Evolutionary conservation across 2,329 filamentous ascomycete species (phyloP).

Genomic region (Xylaria sp.): DNA sequence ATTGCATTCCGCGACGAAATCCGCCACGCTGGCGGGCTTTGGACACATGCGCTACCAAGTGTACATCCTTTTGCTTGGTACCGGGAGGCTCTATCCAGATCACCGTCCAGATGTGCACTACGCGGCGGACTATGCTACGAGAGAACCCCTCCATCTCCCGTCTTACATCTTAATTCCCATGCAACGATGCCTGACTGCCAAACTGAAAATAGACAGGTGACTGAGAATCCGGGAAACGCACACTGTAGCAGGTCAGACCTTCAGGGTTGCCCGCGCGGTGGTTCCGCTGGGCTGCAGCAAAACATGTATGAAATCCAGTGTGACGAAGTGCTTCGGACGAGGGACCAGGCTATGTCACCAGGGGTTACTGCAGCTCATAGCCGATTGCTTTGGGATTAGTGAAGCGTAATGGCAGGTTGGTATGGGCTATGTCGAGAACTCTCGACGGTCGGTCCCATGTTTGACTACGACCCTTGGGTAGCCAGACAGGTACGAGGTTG

Average conservation of each 20-base stretch:
- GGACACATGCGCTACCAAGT: slow-evolving; percentile 11
- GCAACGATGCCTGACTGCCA: slow-evolving; percentile 37
- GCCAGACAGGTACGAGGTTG: background rate
- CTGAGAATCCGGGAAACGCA: slow-evolving; percentile 20
- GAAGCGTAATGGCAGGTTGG: background rate
- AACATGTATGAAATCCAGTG: slow-evolving; percentile 38
- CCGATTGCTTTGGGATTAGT: slow-evolving; percentile 5
- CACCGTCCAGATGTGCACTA: background rate
- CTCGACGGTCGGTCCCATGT: background rate
- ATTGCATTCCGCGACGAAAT: slow-evolving; percentile 18
- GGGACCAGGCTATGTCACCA: slow-evolving; percentile 20
- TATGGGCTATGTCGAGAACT: background rate
- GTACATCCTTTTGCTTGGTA: slow-evolving; percentile 17
- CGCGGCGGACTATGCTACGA: background rate
- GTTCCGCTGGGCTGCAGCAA: slow-evolving; percentile 39
- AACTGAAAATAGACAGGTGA: slow-evolving; percentile 11
- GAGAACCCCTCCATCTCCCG: slow-evolving; percentile 1
- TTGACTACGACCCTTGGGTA: background rate
- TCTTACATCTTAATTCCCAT: slow-evolving; percentile 24
- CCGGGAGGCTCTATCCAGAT: background rate
- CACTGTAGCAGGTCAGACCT: slow-evolving; percentile 21
- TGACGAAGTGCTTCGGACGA: slow-evolving; percentile 25
- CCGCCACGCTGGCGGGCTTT: slow-evolving; percentile 15
- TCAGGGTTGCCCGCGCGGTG: slow-evolving; percentile 27
- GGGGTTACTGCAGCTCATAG: slow-evolving; percentile 3